These are phyloP conservation scores for Fusarium camptoceras DNA, from an alignment of 2,329 filamentous ascomycete genomes.

Conservation along the genomic window DNA sequence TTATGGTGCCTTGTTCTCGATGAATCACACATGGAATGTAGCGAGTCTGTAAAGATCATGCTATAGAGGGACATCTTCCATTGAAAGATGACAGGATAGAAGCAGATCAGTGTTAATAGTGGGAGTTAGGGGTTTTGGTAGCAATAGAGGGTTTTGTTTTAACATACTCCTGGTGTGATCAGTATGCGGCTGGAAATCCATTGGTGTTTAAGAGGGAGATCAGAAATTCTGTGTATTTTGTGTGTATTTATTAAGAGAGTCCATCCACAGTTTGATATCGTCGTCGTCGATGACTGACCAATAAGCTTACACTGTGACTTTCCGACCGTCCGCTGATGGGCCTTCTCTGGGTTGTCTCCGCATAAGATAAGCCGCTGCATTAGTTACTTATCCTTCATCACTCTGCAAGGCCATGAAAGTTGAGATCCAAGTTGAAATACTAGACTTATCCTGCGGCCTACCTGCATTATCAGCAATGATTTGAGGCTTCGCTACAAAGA, in stretches of 20 bases:
- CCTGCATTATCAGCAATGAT: not conserved
- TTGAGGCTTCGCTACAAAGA: not conserved
- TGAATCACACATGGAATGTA: not conserved
- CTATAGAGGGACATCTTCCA: constrained; percentile 19
- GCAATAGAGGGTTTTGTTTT: not conserved
- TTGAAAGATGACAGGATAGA: not conserved
- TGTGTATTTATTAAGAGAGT: not conserved
- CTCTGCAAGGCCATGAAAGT: not conserved
- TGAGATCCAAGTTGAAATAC: not conserved
- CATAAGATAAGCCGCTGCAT: not conserved
- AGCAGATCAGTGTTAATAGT: not conserved
- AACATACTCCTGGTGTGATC: not conserved
- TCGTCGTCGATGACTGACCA: constrained; percentile 12
- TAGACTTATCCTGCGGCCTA: not conserved
- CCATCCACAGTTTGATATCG: not conserved
- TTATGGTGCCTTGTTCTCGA: constrained; percentile 53
- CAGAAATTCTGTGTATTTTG: not conserved
- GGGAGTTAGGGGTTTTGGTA: not conserved
- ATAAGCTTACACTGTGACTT: constrained; percentile 32
- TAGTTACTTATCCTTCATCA: not conserved
- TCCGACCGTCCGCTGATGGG: constrained; percentile 13
- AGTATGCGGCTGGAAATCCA: not conserved
- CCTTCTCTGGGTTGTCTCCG: not conserved
- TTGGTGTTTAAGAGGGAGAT: not conserved
- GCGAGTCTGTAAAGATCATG: constrained; percentile 18